Conservation (phyloP, 2,329 filamentous ascomycete genomes). For the Epichloe sibirici region DNA sequence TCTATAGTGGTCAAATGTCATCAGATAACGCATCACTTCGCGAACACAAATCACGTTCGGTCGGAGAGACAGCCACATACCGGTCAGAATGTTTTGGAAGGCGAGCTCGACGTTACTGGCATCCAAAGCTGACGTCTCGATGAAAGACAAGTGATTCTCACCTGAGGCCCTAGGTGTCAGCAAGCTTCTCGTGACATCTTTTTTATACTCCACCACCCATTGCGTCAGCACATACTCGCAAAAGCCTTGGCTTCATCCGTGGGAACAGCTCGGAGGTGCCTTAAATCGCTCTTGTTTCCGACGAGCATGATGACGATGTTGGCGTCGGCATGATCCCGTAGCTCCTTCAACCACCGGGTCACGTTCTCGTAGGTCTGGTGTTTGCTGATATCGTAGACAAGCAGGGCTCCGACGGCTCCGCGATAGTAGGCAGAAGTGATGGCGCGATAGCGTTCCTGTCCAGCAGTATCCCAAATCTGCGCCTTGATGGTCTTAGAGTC, state of each 20-base stretch:
- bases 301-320: constrained; percentile 99
- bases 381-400: constrained; percentile 99
- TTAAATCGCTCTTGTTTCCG: constrained; percentile 99
- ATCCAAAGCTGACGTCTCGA: constrained; percentile 96
- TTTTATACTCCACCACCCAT: not conserved
- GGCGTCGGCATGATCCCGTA: constrained; percentile 92
- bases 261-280: constrained; percentile 89
- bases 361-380: constrained; percentile 99
- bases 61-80: constrained; percentile 37
- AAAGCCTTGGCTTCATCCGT: constrained; percentile 98
- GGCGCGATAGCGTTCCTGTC: constrained; percentile 96
- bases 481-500: constrained; percentile 99
- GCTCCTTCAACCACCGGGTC: constrained; percentile 96
- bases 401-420: constrained; percentile 88
- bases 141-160: constrained; percentile 97
- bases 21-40: not conserved
- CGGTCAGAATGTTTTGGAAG: constrained; percentile 98
- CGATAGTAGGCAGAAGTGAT: constrained; percentile 99
- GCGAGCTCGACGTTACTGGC: constrained; percentile 98
- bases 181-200: not conserved
- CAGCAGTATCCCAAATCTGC: constrained; percentile 99
- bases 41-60: not conserved
- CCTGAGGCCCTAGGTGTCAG: constrained; percentile 37
- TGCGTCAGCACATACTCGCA: constrained; percentile 54
- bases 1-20: constrained; percentile 39